Conservation (phyloP, 2,329 filamentous ascomycete genomes). For the Penicillium sp. region DNA sequence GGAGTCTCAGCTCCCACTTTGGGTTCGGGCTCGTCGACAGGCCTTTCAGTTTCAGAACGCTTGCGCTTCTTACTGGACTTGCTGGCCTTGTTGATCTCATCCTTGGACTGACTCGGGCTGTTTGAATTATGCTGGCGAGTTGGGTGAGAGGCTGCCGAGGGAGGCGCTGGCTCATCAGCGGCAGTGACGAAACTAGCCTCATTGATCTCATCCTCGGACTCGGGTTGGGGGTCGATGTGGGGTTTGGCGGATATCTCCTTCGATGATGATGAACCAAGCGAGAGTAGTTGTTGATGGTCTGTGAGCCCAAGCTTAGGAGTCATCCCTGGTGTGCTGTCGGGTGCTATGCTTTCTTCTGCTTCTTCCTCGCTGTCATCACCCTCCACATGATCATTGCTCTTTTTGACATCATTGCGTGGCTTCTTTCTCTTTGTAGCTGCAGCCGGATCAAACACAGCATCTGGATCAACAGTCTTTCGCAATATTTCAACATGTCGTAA, state of each 20-base stretch:
- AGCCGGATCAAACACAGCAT: slow-evolving; percentile 27
- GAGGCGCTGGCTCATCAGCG: no score
- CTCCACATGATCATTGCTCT: slow-evolving; percentile 1
- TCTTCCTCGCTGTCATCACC: neutral
- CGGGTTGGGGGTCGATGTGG: no score
- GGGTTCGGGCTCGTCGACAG: neutral
- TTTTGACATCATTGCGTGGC: neutral
- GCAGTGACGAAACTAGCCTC: no score
- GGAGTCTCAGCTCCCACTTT: neutral
- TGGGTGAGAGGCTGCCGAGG: no score
- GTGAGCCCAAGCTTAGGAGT: neutral
- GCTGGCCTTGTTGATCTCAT: neutral
- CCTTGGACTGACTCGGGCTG: neutral
- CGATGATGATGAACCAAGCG: no score
- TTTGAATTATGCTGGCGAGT: no score
- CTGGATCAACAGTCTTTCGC: slow-evolving; percentile 23
- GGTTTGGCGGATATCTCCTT: no score
- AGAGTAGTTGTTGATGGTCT: no score
- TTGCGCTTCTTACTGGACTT: slow-evolving; percentile 6
- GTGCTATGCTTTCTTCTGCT: neutral
- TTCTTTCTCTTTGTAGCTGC: slow-evolving; percentile 2
- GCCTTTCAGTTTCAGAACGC: neutral
- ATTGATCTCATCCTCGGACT: no score
- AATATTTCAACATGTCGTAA: slow-evolving; percentile 18
- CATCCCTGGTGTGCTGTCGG: neutral